phyloP scores from a whole-genome alignment of 108 stramenopile species.

The Nannochloropsis granulata region DNA sequence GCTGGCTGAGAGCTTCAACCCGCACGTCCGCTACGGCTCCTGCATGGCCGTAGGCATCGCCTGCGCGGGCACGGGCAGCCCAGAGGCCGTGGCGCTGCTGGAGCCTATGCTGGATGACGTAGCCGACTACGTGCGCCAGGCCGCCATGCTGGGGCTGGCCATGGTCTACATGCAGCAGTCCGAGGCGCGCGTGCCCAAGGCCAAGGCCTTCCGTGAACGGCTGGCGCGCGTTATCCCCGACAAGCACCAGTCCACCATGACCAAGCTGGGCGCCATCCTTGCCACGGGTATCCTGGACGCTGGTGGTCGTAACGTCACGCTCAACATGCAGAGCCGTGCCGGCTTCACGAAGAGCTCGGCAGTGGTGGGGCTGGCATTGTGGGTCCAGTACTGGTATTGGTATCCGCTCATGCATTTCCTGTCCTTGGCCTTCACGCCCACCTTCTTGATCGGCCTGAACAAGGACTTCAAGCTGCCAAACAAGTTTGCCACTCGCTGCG shows the following conservation, averaged over 20 bases:
- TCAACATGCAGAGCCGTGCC: constrained; percentile 64
- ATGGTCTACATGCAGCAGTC: constrained; percentile 96
- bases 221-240: constrained; percentile 46
- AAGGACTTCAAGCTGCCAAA: constrained; percentile 85
- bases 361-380: constrained; percentile 81
- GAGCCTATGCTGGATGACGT: constrained; percentile 96
- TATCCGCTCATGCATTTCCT: constrained; percentile 96
- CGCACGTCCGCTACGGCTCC: constrained; percentile 96
- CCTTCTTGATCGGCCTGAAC: constrained; percentile 85
- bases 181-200: constrained; percentile 51
- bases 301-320: constrained; percentile 83
- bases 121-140: constrained; percentile 95
- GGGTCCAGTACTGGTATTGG: constrained; percentile 99
- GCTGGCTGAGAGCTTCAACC: constrained; percentile 94
- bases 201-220: constrained; percentile 68
- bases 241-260: constrained; percentile 88
- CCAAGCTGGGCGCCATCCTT: constrained; percentile 96
- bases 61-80: constrained; percentile 82
- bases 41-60: constrained; percentile 98
- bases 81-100: constrained; percentile 82
- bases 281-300: constrained; percentile 94
- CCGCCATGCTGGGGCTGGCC: constrained; percentile 82
- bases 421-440: constrained; percentile 82
- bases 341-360: constrained; percentile 90
- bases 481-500: constrained; percentile 72